Percentiles rank a stretch among this genome's conserved stretches.
Conservation (phyloP, 495 filamentous ascomycete genomes). For the Letharia columbiana region DNA sequence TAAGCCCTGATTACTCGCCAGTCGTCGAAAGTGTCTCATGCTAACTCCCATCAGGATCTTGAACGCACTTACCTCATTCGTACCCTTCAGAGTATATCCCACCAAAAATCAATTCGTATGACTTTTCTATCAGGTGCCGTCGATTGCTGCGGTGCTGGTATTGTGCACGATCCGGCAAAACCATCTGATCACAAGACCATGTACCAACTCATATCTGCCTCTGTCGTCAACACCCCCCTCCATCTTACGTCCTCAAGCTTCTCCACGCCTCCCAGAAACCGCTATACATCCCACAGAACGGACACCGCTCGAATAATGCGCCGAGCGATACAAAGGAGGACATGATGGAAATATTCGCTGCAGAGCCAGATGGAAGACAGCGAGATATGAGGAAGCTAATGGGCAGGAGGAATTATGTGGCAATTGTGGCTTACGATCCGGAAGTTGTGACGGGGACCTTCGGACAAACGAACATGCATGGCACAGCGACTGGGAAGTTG, state of each 20-base stretch:
- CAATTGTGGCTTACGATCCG: conserved; percentile 86
- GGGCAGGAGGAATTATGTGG: conserved; percentile 89
- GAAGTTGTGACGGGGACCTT: conserved; percentile 55
- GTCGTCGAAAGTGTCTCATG: neutral
- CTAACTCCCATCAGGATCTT: conserved; percentile 51
- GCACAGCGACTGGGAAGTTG: conserved; percentile 53
- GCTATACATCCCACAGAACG: conserved; percentile 85
- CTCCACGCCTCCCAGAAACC: conserved; percentile 79
- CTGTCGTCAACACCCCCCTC: conserved; percentile 79
- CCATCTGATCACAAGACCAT: conserved; percentile 96
- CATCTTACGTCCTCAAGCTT: conserved; percentile 78
- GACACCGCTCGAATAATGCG: conserved; percentile 62
- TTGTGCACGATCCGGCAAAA: conserved; percentile 87
- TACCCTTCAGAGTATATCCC: conserved; percentile 86
- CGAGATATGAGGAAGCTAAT: conserved; percentile 85
- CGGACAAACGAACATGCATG: conserved; percentile 37
- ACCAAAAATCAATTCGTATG: conserved; percentile 90
- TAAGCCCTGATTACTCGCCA: conserved; percentile 26
- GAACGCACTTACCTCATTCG: conserved; percentile 95
- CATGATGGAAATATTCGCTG: conserved; percentile 98
- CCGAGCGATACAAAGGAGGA: conserved; percentile 88
- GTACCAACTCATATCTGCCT: conserved; percentile 92
- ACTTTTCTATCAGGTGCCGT: conserved; percentile 92
- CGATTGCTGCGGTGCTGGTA: conserved; percentile 82
- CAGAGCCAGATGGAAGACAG: conserved; percentile 68